Evolutionary conservation across 2,329 filamentous ascomycete genomes (phyloP), one percentile per base, ranked within the genome.

Genomic region (Taxawa tesnikishii): DNA sequence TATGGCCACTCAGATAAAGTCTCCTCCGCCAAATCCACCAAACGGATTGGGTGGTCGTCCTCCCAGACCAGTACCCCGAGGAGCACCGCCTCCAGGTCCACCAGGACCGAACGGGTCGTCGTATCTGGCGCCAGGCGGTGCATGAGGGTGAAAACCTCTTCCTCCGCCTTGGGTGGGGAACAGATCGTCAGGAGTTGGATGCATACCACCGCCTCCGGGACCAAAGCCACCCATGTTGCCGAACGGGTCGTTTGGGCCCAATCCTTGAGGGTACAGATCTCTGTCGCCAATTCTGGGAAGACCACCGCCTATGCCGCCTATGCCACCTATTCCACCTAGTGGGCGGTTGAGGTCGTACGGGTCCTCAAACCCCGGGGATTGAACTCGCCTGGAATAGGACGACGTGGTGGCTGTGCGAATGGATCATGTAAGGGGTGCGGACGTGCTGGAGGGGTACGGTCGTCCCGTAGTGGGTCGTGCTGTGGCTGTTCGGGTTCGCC

Each of bases 161-260:
- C 53, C 63, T 21, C 58, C 56, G 3, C 64, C 61, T 2, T 62
- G 56, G 2, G 63, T 67, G 5, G 68, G 69, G 50, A 94, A 94
- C 29, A 94, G 84, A 50, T 96, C 87, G 46, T 94, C 84, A 52
- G 94, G 90, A 0, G 87, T 93, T 1, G 90, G 90, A 56, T 94
- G 83, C 90, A 98, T 98, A 1, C 90, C 90, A 9, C 79, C 75
- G 8, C 70, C 70, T 10, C 73, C 68, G 26, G 58, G 59, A n/a
- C 71, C 60, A 29, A 68, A 65, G 17, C 73, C 71, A 5, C 75
- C 71, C 18, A 81, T 63, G 6, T 34, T 33, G 10, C 35, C 32
- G 15, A 32, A 31, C 9, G 88, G 85, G 54, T 94, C 87, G 45
- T 85, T 66, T 0, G 87, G 87, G 0, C 85, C 87, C 0, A 98